A percentile compares a stretch with the other conserved stretches of the same genome.
Evolutionary conservation across 148 eudicot species (phyloP).

Genomic region (Amaranthus hypochondriacus): DNA sequence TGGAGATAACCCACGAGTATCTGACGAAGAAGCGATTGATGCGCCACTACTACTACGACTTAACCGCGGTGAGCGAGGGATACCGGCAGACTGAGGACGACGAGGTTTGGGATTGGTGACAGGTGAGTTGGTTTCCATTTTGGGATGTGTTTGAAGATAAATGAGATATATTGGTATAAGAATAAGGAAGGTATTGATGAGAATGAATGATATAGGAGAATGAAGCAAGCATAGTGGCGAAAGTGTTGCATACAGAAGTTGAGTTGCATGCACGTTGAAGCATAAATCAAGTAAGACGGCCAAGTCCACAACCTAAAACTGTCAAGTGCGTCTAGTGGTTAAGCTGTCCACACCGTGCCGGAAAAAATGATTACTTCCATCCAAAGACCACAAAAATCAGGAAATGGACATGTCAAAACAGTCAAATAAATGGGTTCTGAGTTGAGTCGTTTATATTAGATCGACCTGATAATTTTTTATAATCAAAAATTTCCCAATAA

Average conservation of each 20-base stretch:
- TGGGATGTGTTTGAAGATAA: slow-evolving; percentile 1
- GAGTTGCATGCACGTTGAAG: slow-evolving; percentile 39
- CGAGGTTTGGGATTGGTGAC: slow-evolving; percentile 24
- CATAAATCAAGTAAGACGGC: slow-evolving; percentile 20
- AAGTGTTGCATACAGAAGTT: slow-evolving; percentile 22
- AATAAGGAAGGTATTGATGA: background rate
- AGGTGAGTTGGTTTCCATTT: slow-evolving; percentile 22
- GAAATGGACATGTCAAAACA: too few species aligned
- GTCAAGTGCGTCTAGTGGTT: background rate
- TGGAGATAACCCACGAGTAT: slow-evolving; percentile 29
- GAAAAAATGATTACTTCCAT: slow-evolving; percentile 1
- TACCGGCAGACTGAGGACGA: slow-evolving; percentile 25
- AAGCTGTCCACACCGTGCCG: slow-evolving; percentile 7
- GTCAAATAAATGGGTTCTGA: too few species aligned
- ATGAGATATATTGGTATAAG: background rate
- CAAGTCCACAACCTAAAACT: background rate
- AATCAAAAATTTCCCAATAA: too few species aligned
- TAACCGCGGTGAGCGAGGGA: slow-evolving; percentile 38
- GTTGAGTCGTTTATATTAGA: too few species aligned
- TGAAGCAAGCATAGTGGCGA: slow-evolving; percentile 18
- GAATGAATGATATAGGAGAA: background rate
- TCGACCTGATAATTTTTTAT: too few species aligned
- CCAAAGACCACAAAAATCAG: background rate
- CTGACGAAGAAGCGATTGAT: slow-evolving; percentile 10
- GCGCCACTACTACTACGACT: slow-evolving; percentile 32